A percentile compares a stretch with the other conserved stretches of the same genome.
Conservation (phyloP, 2,329 filamentous ascomycete species). For the Colletotrichum tamarilloi region DNA sequence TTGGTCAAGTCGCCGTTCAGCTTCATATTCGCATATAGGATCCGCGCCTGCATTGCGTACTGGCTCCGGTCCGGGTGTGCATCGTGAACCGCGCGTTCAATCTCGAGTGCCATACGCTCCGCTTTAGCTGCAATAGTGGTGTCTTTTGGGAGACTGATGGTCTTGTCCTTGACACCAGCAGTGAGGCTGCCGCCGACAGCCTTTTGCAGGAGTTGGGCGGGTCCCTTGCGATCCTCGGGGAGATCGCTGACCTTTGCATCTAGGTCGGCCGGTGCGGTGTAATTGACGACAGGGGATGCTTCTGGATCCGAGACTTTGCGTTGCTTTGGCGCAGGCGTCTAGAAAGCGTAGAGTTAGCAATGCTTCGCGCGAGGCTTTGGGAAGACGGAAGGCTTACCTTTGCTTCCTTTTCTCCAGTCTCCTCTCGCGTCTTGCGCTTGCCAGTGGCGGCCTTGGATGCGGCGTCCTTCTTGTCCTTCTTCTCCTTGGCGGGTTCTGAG, state of each 20-base stretch:
- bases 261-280: slow-evolving; percentile 63
- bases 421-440: slow-evolving; percentile 70
- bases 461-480: slow-evolving; percentile 61
- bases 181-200: slow-evolving; percentile 74
- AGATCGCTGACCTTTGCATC: slow-evolving; percentile 65
- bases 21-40: slow-evolving; percentile 88
- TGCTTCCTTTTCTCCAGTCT: slow-evolving; percentile 61
- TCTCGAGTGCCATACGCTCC: slow-evolving; percentile 78
- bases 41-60: slow-evolving; percentile 74
- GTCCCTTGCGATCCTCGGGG: slow-evolving; percentile 72
- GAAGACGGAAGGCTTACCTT: slow-evolving; percentile 55
- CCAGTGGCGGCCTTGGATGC: slow-evolving; percentile 52
- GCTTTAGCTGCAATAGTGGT: slow-evolving; percentile 73
- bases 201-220: slow-evolving; percentile 77
- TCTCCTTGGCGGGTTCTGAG: slow-evolving; percentile 48
- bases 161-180: slow-evolving; percentile 73
- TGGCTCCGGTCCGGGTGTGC: slow-evolving; percentile 64
- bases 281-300: slow-evolving; percentile 51
- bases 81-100: slow-evolving; percentile 78
- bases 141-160: slow-evolving; percentile 71
- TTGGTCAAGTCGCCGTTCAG: slow-evolving; percentile 83
- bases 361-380: too few relatives aligned
- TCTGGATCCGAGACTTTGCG: slow-evolving; percentile 67
- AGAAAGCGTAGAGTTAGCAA: slow-evolving; percentile 1
- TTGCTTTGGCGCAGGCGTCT: slow-evolving; percentile 59